phyloP scores from a whole-genome alignment of 805 yeast genomes.

The Candida coquimbonensis region DNA sequence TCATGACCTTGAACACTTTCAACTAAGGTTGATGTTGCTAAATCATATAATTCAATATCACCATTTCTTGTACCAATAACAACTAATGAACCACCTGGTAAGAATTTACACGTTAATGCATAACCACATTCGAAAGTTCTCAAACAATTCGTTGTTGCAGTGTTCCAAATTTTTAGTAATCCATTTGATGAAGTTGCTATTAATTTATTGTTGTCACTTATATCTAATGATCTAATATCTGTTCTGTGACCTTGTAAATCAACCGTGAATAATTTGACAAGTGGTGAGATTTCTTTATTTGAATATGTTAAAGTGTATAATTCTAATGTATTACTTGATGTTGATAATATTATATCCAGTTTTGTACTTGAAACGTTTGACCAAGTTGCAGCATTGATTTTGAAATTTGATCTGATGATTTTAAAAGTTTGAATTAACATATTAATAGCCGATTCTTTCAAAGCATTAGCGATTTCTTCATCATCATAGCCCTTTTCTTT shows the following conservation, averaged over 20 bases:
- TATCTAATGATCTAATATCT: slow-evolving; percentile 77
- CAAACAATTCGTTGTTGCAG: slow-evolving; percentile 63
- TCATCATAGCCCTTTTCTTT: slow-evolving; percentile 59
- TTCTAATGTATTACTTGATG: slow-evolving; percentile 71
- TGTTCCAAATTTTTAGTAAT: slow-evolving; percentile 81
- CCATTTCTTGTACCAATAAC: slow-evolving; percentile 89
- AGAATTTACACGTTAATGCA: slow-evolving; percentile 68
- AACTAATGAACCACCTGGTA: slow-evolving; percentile 88
- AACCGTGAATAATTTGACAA: slow-evolving; percentile 47
- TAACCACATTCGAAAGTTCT: slow-evolving; percentile 88
- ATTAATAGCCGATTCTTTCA: slow-evolving; percentile 40
- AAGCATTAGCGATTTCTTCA: slow-evolving; percentile 50
- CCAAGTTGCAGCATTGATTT: slow-evolving; percentile 66
- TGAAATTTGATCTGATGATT: slow-evolving; percentile 54
- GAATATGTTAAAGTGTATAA: slow-evolving; percentile 58
- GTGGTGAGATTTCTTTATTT: slow-evolving; percentile 40
- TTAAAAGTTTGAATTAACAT: slow-evolving; percentile 66
- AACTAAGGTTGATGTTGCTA: slow-evolving; percentile 71
- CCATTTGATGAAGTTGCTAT: slow-evolving; percentile 91
- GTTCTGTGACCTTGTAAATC: slow-evolving; percentile 85
- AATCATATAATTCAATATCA: slow-evolving; percentile 73
- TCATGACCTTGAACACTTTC: slow-evolving; percentile 73
- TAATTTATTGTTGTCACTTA: slow-evolving; percentile 73
- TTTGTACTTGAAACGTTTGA: slow-evolving; percentile 38
- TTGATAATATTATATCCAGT: slow-evolving; percentile 55